Conservation (phyloP, 2,329 filamentous ascomycete species). For the Apiospora arundinis region DNA sequence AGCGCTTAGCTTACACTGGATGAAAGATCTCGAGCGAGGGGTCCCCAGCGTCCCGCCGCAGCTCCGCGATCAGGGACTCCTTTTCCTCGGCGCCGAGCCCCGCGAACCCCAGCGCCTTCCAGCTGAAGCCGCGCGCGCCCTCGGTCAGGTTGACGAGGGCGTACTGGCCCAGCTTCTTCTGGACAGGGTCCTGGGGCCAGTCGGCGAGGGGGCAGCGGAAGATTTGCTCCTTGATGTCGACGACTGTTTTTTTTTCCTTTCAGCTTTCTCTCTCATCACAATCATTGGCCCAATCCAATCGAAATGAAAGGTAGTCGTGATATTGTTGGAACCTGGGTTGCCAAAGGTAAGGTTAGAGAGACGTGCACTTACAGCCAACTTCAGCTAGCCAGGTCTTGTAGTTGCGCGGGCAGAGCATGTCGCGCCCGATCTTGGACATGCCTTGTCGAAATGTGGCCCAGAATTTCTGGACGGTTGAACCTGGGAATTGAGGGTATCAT, state of each 20-base stretch:
- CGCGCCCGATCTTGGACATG: constrained; percentile 16
- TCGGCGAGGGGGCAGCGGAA: constrained; percentile 7
- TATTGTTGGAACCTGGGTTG: too few relatives aligned
- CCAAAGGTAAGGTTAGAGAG: too few relatives aligned
- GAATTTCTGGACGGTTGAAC: constrained; percentile 19
- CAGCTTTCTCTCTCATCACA: not conserved
- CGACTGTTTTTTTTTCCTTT: not conserved
- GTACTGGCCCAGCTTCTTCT: constrained; percentile 20
- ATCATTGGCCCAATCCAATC: not conserved
- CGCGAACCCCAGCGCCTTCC: constrained; percentile 15
- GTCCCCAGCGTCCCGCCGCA: constrained; percentile 15
- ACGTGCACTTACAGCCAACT: constrained; percentile 23
- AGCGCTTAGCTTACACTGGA: not conserved
- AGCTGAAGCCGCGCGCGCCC: constrained; percentile 21
- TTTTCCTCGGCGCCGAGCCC: constrained; percentile 12
- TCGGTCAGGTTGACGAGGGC: constrained; percentile 21
- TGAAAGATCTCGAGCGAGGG: constrained; percentile 5
- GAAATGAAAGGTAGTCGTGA: too few relatives aligned
- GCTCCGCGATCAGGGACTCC: constrained; percentile 14
- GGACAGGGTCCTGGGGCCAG: constrained; percentile 10
- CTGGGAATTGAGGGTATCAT: not conserved
- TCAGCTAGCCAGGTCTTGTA: constrained; percentile 23
- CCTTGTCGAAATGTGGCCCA: constrained; percentile 9
- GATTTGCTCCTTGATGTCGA: constrained; percentile 20
- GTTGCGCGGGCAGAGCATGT: constrained; percentile 12